Base-by-base conservation (phyloP, 2,329 filamentous ascomycete genomes). In the Talaromyces atroroseus region DNA sequence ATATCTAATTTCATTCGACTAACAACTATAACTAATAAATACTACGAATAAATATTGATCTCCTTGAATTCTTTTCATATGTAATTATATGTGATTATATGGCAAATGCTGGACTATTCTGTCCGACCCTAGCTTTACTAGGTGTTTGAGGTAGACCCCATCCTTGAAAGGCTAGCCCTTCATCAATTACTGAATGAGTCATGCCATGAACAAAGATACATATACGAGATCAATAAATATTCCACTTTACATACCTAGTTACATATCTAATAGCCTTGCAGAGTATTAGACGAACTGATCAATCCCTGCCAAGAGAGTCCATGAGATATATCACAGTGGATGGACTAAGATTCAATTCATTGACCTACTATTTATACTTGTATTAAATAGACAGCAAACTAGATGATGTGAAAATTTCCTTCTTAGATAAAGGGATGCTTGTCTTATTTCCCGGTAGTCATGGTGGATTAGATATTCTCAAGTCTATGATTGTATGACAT, bases 401-500 rank as follows among this genome's bases (percentile, higher is more conserved):
- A 16, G 32, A 16, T 16, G 14, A 36, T 10, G 2, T 8, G 7
- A 36, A 16, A 10, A 16, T 36, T 12, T 8, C 12, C 2, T 36
- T 36, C 26, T 29, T 4, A 12, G 32, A 36, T 36, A 12, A 36
- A 36, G 14, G 32, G 29, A 34, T 34, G 11, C 11, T 12, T 12
- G 29, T 34, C 29, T 12, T 34, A 11, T 34, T 21, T 3, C 40
- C 18, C n/a, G 2, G 21, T 10, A 42, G n/a, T 18, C 3, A 11
- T 21, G 8, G 11, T 42, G 7, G 40, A n/a, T 8, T 26, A 26
- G n/a, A 42, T 20, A 5, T 10, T 4, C 24, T 8, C 40, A 16
- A 42, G 18, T 47, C 14, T 11, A 14, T 24, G 36, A 53, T 53
- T 46, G 20, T 53, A 47, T 53, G 42, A 53, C 42, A 53, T 53